These are phyloP conservation scores for Prototheca cutis DNA, from an alignment of 163 green algal species.

Conservation along the genomic window DNA sequence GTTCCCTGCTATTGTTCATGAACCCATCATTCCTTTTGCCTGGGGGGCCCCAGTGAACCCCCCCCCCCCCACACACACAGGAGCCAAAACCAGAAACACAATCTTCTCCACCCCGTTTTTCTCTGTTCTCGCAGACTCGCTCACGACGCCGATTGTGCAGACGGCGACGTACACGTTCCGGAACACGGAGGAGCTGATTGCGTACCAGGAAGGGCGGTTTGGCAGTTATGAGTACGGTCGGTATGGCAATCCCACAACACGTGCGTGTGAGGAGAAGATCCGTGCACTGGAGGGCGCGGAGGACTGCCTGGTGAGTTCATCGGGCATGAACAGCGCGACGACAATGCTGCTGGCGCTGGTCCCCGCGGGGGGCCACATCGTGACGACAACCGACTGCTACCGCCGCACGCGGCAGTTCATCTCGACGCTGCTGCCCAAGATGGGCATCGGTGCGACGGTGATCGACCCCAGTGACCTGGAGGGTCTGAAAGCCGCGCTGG, in stretches of 20 bases:
- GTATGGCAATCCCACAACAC: conserved; percentile 96
- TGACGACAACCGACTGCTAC: conserved; percentile 97
- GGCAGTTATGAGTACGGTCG: conserved; percentile 70
- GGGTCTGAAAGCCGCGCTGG: conserved; percentile 55
- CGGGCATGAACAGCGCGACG: conserved; percentile 92
- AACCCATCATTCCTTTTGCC: too few species aligned
- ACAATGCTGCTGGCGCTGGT: conserved; percentile 98
- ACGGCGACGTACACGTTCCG: conserved; percentile 95
- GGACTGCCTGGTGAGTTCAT: conserved; percentile 83
- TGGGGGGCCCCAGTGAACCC: too few species aligned
- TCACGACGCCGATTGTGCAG: conserved; percentile 96
- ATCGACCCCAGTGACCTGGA: conserved; percentile 88
- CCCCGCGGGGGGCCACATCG: conserved; percentile 88
- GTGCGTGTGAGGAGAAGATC: conserved; percentile 87
- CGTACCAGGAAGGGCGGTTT: conserved; percentile 91
- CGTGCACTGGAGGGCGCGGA: conserved; percentile 89
- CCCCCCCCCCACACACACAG: too few species aligned
- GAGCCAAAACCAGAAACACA: too few species aligned
- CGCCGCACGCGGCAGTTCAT: conserved; percentile 83
- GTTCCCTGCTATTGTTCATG: too few species aligned
- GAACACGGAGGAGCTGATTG: conserved; percentile 89
- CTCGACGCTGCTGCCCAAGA: conserved; percentile 93
- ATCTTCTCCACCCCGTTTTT: too few species aligned
- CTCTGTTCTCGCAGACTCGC: conserved; percentile 76
- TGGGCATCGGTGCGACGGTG: conserved; percentile 92